A percentile compares a stretch with the other conserved stretches of the same genome.
Evolutionary conservation across 352 stramenopile genomes (phyloP).

Genomic region (Phytophthora multivora): DNA sequence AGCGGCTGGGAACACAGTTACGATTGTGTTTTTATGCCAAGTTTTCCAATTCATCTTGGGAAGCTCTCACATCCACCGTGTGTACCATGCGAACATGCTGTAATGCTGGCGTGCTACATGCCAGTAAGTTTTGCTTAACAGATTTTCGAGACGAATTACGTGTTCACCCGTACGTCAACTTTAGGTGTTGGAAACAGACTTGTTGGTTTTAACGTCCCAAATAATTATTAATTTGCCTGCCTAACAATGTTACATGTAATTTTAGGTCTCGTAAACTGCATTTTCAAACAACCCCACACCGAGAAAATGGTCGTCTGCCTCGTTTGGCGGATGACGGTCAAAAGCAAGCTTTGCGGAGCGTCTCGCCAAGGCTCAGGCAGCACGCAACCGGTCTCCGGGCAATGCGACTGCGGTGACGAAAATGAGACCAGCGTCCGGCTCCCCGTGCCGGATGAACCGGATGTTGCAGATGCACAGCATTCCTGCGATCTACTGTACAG

Average conservation of each 20-base stretch:
- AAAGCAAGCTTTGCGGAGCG: constrained; percentile 4
- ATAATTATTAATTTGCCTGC: not conserved
- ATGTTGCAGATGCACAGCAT: constrained; percentile 15
- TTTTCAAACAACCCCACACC: not conserved
- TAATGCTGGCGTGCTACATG: constrained; percentile 12
- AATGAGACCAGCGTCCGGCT: constrained; percentile 31
- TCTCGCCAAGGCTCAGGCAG: not conserved
- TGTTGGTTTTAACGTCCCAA: not conserved
- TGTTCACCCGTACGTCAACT: not conserved
- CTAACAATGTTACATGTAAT: no score
- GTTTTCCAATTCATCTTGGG: constrained; percentile 13
- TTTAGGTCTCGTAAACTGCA: no score
- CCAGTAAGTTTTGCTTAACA: not conserved
- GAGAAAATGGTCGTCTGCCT: constrained; percentile 9
- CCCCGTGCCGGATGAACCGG: constrained; percentile 22
- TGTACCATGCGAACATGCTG: constrained; percentile 2
- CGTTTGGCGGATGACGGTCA: constrained; percentile 13
- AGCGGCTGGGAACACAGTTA: constrained; percentile 13
- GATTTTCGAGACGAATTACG: not conserved
- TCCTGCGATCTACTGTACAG: not conserved
- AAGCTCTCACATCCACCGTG: constrained; percentile 5
- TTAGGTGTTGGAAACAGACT: not conserved
- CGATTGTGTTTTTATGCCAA: constrained; percentile 9
- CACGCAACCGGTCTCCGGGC: no score
- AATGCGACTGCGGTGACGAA: constrained; percentile 13